A percentile compares a stretch with the other conserved stretches of the same genome.
Conservation (phyloP, 2,329 filamentous ascomycete species). For the Malbranchea cinnamomea region DNA sequence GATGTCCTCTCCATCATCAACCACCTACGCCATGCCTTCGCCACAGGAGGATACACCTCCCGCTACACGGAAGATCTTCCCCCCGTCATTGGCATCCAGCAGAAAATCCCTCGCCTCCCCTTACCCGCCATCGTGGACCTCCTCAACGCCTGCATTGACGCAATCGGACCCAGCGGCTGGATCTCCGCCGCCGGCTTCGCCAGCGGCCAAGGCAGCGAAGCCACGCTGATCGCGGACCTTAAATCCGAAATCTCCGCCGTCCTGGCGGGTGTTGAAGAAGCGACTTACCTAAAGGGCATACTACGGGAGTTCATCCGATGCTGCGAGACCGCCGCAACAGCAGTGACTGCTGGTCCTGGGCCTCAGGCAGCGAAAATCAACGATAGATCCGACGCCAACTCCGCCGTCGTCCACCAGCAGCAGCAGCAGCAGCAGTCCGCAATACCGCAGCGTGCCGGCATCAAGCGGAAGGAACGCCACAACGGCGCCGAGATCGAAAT, state of each 20-base stretch:
- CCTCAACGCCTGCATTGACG: slow-evolving; percentile 32
- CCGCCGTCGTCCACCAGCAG: slow-evolving; percentile 4
- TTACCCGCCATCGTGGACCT: slow-evolving; percentile 26
- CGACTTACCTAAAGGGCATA: slow-evolving; percentile 32
- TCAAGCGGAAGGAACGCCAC: slow-evolving; percentile 20
- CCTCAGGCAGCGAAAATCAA: neutral
- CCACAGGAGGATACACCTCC: slow-evolving; percentile 27
- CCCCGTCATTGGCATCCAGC: slow-evolving; percentile 20
- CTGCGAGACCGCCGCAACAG: slow-evolving; percentile 16
- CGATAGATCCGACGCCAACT: slow-evolving; percentile 7
- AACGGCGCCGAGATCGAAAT: slow-evolving; percentile 25
- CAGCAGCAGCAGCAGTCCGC: slow-evolving; percentile 7
- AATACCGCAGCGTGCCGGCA: slow-evolving; percentile 11
- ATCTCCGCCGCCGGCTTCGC: slow-evolving; percentile 23
- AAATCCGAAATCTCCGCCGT: slow-evolving; percentile 34
- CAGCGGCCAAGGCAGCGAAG: slow-evolving; percentile 22
- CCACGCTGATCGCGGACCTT: slow-evolving; percentile 32
- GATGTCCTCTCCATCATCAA: slow-evolving; percentile 27
- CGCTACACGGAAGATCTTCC: slow-evolving; percentile 27
- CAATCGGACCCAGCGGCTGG: slow-evolving; percentile 34
- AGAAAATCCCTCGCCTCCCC: slow-evolving; percentile 22
- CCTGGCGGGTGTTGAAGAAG: slow-evolving; percentile 33
- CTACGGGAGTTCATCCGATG: slow-evolving; percentile 32
- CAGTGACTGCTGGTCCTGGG: neutral
- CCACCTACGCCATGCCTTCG: slow-evolving; percentile 29